Base-by-base conservation (phyloP, 148 eudicot species). In the Fallopia convolvulus region DNA sequence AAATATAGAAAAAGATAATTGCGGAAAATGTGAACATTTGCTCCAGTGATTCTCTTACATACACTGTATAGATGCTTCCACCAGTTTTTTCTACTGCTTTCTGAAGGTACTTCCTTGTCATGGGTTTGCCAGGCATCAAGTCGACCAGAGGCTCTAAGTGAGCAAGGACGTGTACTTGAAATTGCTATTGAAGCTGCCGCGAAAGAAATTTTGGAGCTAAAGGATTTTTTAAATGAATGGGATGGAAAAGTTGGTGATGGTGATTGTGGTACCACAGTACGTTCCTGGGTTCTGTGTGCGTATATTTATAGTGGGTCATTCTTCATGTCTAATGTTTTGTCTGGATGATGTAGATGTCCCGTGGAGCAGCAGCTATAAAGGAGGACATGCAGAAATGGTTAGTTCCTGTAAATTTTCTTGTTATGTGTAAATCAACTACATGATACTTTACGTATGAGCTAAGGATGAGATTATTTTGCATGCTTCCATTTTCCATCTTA, bases 221-320 rank as follows among this genome's bases (percentile, higher is more conserved):
- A 74, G 82, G 99, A 93, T 66, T 82, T 53, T 78, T 87, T 96
- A 71, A 93, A 96, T 86, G 99, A 93, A 82, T 96, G 93, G 97
- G 99, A 96, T 80, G 78, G 94, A 75, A 91, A 89, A 93, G 98
- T 91, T 73, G 99, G 99, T 74, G 99, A 96, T 81, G 98, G 99
- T 82, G 99, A 96, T 81, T 96, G 99, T 89, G 99, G 99, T 74
- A 90, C 98, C 77, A 96, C 99, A 15, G 99, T 93, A 86, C 79
- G 97, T 84, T 53, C 46, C 72, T 30, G 30, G 77, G 60, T 49
- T 44, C 46, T 36, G 30, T 33, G 56, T 75, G 20, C 36, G 20
- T 50, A 53, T 40, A 66, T 33, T 21, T 70, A 12, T 70, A 18
- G 66, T 26, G 30, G 80, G 56, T 74, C 75, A 32, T 63, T 15